Evolutionary conservation across 2,329 filamentous ascomycete species (phyloP), one percentile per base, ranked within the genome.

Genomic region (Talaromyces sp.): DNA sequence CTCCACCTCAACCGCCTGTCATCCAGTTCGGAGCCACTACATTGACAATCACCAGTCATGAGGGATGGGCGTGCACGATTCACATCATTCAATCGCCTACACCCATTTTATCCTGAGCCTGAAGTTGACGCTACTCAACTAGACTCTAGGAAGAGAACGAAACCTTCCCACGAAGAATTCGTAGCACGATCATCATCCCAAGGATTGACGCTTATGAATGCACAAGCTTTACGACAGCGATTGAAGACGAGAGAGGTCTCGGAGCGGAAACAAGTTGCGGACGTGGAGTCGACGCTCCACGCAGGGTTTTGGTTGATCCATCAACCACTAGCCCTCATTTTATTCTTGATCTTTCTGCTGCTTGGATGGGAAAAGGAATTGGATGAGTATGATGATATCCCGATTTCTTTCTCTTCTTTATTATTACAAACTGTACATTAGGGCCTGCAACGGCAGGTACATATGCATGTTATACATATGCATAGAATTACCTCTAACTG

Each of bases 1-100:
- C 90, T 99, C 57, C 95, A 99, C 78, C 87, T 99, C 60, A 99
- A 99, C 82, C 88, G 95, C 64, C 86, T 99, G 31, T 97, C 93
- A 50, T 97, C 92, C 70, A 97, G 92, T 43, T 97, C 93, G 31
- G 95, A 99, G 79, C 95, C 95, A 70, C 84, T 99, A 61, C 94
- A 97, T 91, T 98, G 95, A 87, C 81, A 82, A 83, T 86, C 87
- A 93, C 89, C 90, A 85, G 90, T 92, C 90, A 93, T 89, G 89
- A 92, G 90, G 86, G 90, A 89, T 80, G 86, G 85, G 77, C 84
- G 82, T 80, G 74, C 75, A 68, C 72, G 75, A 70, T 77, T 78
- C 73, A 77, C 73, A 63, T 77, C 75, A 68, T 76, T 76, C 69
- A 75, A 75, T 69, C 74, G 77, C 70, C 73, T 78, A 66, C 77